phyloP scores from a whole-genome alignment of 257 asterid genomes.

The Capsicum pubescens region DNA sequence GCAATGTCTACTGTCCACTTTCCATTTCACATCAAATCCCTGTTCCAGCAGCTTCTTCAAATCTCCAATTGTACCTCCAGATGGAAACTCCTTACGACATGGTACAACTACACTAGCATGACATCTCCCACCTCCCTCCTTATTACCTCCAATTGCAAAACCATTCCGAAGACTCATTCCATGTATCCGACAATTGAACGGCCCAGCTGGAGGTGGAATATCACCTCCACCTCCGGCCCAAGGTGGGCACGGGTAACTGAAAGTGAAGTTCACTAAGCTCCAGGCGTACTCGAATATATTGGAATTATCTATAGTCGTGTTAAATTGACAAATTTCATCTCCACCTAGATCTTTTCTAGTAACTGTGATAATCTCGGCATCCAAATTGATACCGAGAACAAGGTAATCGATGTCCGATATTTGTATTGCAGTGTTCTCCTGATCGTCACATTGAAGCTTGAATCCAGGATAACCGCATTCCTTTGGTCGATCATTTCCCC shows the following conservation, averaged over 20 bases:
- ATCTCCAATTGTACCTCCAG: constrained; percentile 30
- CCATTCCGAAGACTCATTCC: constrained; percentile 42
- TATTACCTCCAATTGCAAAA: constrained; percentile 41
- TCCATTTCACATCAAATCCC: constrained; percentile 56
- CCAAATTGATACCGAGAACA: constrained; percentile 46
- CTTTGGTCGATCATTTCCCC: constrained; percentile 52
- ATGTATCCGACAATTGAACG: constrained; percentile 47
- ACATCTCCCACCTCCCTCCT: constrained; percentile 46
- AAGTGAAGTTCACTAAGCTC: constrained; percentile 48
- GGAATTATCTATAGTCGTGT: constrained; percentile 47
- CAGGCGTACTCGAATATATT: constrained; percentile 48
- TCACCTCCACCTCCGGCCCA: background rate
- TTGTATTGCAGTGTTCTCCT: constrained; percentile 30
- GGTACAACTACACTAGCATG: constrained; percentile 53
- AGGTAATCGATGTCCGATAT: constrained; percentile 44
- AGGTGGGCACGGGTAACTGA: constrained; percentile 54
- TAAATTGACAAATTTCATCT: constrained; percentile 48
- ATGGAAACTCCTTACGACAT: constrained; percentile 15
- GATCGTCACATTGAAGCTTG: constrained; percentile 47
- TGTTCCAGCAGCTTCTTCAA: constrained; percentile 35
- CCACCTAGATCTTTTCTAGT: constrained; percentile 44
- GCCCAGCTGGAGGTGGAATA: constrained; percentile 35
- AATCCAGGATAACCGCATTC: constrained; percentile 68
- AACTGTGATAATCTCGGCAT: constrained; percentile 43
- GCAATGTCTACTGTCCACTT: constrained; percentile 45